Base-by-base conservation (phyloP, 495 filamentous ascomycete genomes). In the Aspergillus leporis region DNA sequence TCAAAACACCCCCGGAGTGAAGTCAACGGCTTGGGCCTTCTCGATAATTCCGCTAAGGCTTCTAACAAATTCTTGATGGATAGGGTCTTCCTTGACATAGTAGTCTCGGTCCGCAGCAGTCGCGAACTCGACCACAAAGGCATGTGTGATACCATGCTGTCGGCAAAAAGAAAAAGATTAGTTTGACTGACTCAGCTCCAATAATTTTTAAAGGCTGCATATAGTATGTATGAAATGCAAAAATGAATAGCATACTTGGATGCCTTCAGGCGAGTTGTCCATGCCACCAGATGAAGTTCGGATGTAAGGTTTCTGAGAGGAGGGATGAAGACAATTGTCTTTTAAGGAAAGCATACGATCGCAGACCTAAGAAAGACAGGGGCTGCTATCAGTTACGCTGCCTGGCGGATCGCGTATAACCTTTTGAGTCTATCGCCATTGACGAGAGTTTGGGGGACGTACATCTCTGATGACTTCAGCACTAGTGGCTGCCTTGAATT, bases 191-290 rank as follows among this genome's bases (percentile, higher is more conserved):
- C 13, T 13, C 34, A 5, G 34, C 9, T 10, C 13, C 13, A 38
- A 12, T 6, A 12, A 38, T 38, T 10, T 13, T 13, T 13, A 38
- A 10, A 13, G 34, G 34, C 34, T 30, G 36, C 23, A 41, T 30
- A 46, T 8, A 40, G 19, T 6, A 16, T 16, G n/a, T n/a, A n/a
- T n/a, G n/a, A n/a, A n/a, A n/a, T n/a, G n/a, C n/a, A n/a, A 25
- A 10, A 16, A 31, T 28, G 25, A 28, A 34, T 18, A 8, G 58
- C 66, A 55, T 76, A 90, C 88, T 67, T 86, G 80, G 21, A 79
- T 69, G 5, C 83, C 86, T 68, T 90, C 88, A 0, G 73, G 72
- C 2, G 85, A 89, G 63, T 85, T 87, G 59, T 91, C 82, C 52
- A 65, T 73, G 0, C 89, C 88, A 1, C 84, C 88, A 3, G 75